Conservation (phyloP, 345 rosid species). For the Gossypium rotundifolium region DNA sequence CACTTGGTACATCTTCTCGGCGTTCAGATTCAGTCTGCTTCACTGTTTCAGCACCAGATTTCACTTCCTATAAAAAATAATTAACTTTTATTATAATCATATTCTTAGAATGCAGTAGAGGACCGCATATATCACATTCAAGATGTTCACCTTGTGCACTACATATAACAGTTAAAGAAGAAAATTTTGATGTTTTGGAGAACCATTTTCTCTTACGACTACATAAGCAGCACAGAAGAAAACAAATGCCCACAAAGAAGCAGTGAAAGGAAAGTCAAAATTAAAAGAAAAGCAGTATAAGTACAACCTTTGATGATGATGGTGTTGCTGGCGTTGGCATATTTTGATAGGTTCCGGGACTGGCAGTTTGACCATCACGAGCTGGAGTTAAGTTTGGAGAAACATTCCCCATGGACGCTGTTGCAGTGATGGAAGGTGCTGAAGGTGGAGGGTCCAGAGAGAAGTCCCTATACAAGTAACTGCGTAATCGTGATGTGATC, state of each 20-base stretch:
- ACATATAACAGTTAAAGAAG: background rate
- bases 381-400: slow-evolving; percentile 40
- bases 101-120: slow-evolving; percentile 9
- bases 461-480: slow-evolving; percentile 61
- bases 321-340: slow-evolving; percentile 33
- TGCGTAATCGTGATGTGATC: slow-evolving; percentile 67
- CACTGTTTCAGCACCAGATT: slow-evolving; percentile 36
- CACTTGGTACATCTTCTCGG: slow-evolving; percentile 55
- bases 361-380: slow-evolving; percentile 43
- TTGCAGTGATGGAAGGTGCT: slow-evolving; percentile 34
- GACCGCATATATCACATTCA: background rate
- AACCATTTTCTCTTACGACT: background rate
- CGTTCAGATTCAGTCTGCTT: slow-evolving; percentile 61
- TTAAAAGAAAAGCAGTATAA: background rate
- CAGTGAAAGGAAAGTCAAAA: background rate
- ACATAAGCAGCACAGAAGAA: background rate
- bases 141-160: background rate
- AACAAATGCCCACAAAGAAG: background rate
- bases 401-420: slow-evolving; percentile 40
- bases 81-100: background rate
- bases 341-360: slow-evolving; percentile 25
- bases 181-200: background rate
- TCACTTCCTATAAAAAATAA: slow-evolving; percentile 50
- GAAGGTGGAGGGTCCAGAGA: slow-evolving; percentile 57
- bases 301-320: slow-evolving; percentile 50